Base-by-base conservation (phyloP, 2,329 filamentous ascomycete genomes). In the Aureobasidium leucospermi region DNA sequence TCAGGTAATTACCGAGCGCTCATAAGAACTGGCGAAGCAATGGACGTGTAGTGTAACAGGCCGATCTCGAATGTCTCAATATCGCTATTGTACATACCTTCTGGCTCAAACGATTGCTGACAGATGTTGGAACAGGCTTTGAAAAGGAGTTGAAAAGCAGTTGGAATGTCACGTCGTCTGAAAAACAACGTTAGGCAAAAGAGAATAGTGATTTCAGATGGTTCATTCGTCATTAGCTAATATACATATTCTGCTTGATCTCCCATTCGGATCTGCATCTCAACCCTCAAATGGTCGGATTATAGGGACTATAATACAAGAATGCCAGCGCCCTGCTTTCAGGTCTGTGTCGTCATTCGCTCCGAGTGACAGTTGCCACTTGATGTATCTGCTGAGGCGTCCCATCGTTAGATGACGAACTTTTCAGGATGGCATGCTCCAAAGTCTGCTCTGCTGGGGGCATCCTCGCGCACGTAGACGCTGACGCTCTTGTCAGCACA, bases 401-500 rank as follows among this genome's bases (percentile, higher is more conserved):
- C 13, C 32, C 16, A 32, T 42, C 41, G 39, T 36, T 52, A 23
- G 45, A 43, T 46, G 4, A 23, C 23, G 41, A 64, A 66, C 15
- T 58, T 61, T 28, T 60, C 59, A 45, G 58, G 36, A 29, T 61
- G 62, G 15, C 58, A 23, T n/a, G 61, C 57, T 16, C 63, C 65
- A 58, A 83, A 78, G 59, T 64, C 66, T 6, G 77, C 74, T 64
- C 79, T 76, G 0, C 80, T 81, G 43, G 79, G 73, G 1, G 82
- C 83, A 61, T 76, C 75, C 46, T 75, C 75, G 62, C 81, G 79
- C 0, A 85, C 84, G 80, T 83, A 89, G 3, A 88, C 79, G 49
- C 80, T 79, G 1, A 86, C 78, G 65, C 82, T 84, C 39, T 78
- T 75, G 6, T 75, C 76, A 10, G 72, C 72, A 41, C 81, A 82